Evolutionary conservation across 164 flowering plant genomes (phyloP), one percentile per base, ranked within the genome.

Genomic region (Buxus sempervirens): DNA sequence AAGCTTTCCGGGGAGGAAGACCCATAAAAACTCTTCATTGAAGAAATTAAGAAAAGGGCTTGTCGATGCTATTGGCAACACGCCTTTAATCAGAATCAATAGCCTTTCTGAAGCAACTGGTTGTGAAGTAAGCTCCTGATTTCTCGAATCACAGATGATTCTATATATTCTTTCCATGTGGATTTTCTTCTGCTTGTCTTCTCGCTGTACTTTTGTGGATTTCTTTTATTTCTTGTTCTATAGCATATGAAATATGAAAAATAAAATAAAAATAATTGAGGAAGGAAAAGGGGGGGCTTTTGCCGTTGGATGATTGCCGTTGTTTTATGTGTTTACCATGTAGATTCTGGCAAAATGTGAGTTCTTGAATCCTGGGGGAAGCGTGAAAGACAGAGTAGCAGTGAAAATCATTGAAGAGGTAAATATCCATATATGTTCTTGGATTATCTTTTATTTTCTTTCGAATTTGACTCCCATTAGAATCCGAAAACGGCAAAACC

Each of bases 331-430:
- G 48, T 32, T 66, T 77, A 28, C 42, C 18, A 12, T 67, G 22
- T 80, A 95, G 99, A 90, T 95, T 83, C 83, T 92, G 32, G 99
- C 85, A 0, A 96, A 96, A 76, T 91, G 90, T 1, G 98, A 96
- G 83, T 90, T 96, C 68, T 79, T 96, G 81, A 96, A 96, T 73
- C 99, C 99, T 5, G 99, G 98, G 68, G 99, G 99, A 57, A 96
- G 99, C 66, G 94, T 96, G 63, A 96, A 96, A 76, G 98, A 93
- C 75, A 87, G 98, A 73, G 94, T 90, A 57, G 98, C 98, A n/a
- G 89, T 95, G 55, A 83, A 92, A 68, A 86, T 88, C 18, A 86
- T 88, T 66, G 78, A 86, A 79, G 93, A 95, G 97, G 99, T 95
- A 54, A 75, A 27, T 28, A 48, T 23, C 66, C 42, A 48, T 42